Evolutionary conservation across 768 basidiomycete species (phyloP).

Genomic region (Clitopilus hobsonii): DNA sequence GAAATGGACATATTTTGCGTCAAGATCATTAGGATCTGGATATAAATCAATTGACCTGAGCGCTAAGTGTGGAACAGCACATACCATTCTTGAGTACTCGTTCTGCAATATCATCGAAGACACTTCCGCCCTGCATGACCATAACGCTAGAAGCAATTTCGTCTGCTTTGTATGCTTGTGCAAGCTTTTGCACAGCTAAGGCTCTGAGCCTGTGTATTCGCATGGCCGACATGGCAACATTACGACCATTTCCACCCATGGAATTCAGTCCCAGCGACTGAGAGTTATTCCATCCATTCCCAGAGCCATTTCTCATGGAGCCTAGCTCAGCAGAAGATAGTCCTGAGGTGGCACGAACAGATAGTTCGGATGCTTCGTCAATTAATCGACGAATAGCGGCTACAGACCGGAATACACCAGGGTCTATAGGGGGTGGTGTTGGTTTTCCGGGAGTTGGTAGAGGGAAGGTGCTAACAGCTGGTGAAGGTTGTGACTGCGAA

Average conservation of each 20-base stretch:
- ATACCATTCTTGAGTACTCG: conserved; percentile 65
- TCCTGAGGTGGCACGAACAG: conserved; percentile 83
- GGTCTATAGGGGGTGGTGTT: conserved; percentile 84
- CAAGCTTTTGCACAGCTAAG: conserved; percentile 82
- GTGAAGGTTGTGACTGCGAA: conserved; percentile 5
- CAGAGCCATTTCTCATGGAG: conserved; percentile 48
- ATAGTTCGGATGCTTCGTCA: conserved; percentile 86
- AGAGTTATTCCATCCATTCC: conserved; percentile 55
- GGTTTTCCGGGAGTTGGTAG: conserved; percentile 58
- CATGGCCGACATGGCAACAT: conserved; percentile 80
- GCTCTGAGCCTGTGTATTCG: conserved; percentile 76
- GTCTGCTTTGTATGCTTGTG: conserved; percentile 80
- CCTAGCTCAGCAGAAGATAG: conserved; percentile 71
- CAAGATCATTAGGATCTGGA: conserved; percentile 73
- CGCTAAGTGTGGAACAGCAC: conserved; percentile 9
- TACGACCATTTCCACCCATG: conserved; percentile 56
- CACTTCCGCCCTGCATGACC: conserved; percentile 93
- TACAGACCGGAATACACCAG: conserved; percentile 79
- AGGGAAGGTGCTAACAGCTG: conserved; percentile 40
- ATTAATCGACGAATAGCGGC: conserved; percentile 73
- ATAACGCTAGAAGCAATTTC: conserved; percentile 92
- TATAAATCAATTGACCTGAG: neutral
- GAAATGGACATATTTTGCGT: conserved; percentile 88
- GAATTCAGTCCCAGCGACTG: conserved; percentile 63
- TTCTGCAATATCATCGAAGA: conserved; percentile 91